Percentiles rank a stretch among this genome's conserved stretches.
These are phyloP conservation scores for Rhynchosporium secalis DNA, from an alignment of 2,329 filamentous ascomycete genomes.

Conservation along the genomic window DNA sequence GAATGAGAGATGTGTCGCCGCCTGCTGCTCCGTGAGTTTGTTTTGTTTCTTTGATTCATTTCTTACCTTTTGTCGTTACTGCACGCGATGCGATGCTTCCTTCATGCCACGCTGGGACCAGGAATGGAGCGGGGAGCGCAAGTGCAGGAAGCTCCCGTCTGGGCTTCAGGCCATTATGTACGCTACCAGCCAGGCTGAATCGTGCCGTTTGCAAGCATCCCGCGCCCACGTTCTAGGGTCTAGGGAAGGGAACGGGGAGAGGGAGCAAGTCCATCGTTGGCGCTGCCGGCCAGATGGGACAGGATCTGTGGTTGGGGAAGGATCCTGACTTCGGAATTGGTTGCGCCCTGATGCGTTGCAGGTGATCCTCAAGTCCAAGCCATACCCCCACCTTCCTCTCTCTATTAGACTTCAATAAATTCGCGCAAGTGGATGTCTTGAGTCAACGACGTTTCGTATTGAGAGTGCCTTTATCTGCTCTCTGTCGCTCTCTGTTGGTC, in stretches of 20 bases:
- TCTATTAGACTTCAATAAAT: conserved; percentile 16
- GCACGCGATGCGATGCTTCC: no score
- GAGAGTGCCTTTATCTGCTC: no score
- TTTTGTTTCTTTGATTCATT: conserved; percentile 6
- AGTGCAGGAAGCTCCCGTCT: neutral
- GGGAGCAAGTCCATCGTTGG: conserved; percentile 14
- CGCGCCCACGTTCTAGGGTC: neutral
- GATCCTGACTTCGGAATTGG: neutral
- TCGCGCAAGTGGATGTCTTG: conserved; percentile 24
- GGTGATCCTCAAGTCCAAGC: conserved; percentile 19
- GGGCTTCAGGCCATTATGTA: conserved; percentile 38
- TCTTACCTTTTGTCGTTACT: neutral
- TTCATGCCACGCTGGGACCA: conserved; percentile 1
- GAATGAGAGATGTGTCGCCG: conserved; percentile 40
- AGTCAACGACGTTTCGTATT: neutral
- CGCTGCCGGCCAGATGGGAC: conserved; percentile 5
- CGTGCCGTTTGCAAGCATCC: conserved; percentile 24
- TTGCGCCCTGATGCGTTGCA: conserved; percentile 14
- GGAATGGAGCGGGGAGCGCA: neutral
- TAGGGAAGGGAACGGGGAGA: neutral
- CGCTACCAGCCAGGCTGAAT: conserved; percentile 33
- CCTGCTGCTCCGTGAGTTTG: conserved; percentile 42
- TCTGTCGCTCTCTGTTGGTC: conserved; percentile 14
- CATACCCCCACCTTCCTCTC: conserved; percentile 30
- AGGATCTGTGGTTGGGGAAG: neutral